Percentiles rank a stretch among this genome's conserved stretches.
phyloP scores from a whole-genome alignment of 805 yeast genomes.

The Naumovozyma baii region DNA sequence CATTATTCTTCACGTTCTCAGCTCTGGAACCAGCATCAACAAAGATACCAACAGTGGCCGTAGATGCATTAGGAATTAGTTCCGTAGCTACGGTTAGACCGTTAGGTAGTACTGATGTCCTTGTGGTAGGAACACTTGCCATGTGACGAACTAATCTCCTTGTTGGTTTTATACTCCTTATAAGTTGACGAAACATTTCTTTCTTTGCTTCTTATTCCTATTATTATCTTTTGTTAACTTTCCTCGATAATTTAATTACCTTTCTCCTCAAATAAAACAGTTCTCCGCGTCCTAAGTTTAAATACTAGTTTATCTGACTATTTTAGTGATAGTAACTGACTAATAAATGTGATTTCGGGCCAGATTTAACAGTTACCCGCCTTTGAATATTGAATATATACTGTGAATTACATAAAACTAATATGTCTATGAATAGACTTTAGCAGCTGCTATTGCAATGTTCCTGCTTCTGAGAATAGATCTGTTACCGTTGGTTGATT shows the following conservation, averaged over 20 bases:
- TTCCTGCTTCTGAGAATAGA: too few species aligned
- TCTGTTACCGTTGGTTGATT: too few species aligned
- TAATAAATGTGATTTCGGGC: neutral
- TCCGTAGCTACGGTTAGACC: conserved; percentile 95
- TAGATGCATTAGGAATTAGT: conserved; percentile 70
- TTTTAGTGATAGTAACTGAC: too few species aligned
- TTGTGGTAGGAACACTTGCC: conserved; percentile 9
- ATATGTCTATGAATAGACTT: neutral
- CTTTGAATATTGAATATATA: neutral
- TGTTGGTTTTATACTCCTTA: neutral
- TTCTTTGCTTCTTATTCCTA: neutral
- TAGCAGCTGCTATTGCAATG: too few species aligned
- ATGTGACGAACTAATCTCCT: neutral
- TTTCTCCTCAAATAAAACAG: too few species aligned
- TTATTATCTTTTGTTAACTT: too few species aligned
- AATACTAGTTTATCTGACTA: too few species aligned
- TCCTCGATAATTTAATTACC: too few species aligned
- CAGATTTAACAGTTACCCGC: neutral
- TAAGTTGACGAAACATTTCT: neutral
- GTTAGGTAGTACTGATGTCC: conserved; percentile 70
- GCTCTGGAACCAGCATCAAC: conserved; percentile 98
- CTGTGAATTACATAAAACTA: neutral
- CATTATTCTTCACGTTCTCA: conserved; percentile 72
- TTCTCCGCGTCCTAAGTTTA: too few species aligned
- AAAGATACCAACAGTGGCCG: conserved; percentile 98